Evolutionary conservation across 2,329 filamentous ascomycete genomes (phyloP), one percentile per base, ranked within the genome.

Genomic region (Thielaviopsis musarum): DNA sequence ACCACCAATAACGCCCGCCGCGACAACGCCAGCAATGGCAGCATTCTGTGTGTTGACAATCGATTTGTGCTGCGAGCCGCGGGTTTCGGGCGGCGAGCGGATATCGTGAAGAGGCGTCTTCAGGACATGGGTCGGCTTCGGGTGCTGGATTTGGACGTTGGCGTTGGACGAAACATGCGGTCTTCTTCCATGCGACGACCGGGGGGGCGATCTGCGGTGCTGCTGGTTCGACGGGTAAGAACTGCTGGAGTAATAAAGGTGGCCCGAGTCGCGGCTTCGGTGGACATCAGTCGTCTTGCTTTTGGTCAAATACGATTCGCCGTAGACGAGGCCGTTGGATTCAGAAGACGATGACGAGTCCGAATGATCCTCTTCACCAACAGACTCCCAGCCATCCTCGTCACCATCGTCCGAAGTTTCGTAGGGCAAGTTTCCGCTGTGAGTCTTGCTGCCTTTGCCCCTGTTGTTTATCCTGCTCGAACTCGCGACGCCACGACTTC

Each of bases 101-200:
- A 55, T 53, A 28, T 72, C 71, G 28, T 71, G 63, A 53, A 69
- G 71, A 48, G 72, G 71, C 38, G 77, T 72, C 45, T 84, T 83
- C 2, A 94, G 82, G 0, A 87, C 88, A 2, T 79, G 76, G 61
- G 88, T 79, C 1, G 91, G 91, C 65, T 90, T 85, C 2, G 91
- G 91, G 65, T 95, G 88, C 68, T 93, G 86, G n/a, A 96, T 75
- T 12, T 84, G 82, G 34, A 89, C 77, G 5, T 74, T 80, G 5
- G 83, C 79, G 51, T 57, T 52, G 7, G 56, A 52, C 12, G 56
- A 51, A 34, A 57, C 15, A 10, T 49, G 45, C 3, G 45, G 45
- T 49, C 45, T 49, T 49, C 9, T 49, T 21, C n/a, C 45, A 10
- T 49, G 45, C 17, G 45, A 49, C 4, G n/a, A 49, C 7, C 45